Evolutionary conservation across 208 protist genomes (phyloP).

Genomic region (Pavlovales sp.): DNA sequence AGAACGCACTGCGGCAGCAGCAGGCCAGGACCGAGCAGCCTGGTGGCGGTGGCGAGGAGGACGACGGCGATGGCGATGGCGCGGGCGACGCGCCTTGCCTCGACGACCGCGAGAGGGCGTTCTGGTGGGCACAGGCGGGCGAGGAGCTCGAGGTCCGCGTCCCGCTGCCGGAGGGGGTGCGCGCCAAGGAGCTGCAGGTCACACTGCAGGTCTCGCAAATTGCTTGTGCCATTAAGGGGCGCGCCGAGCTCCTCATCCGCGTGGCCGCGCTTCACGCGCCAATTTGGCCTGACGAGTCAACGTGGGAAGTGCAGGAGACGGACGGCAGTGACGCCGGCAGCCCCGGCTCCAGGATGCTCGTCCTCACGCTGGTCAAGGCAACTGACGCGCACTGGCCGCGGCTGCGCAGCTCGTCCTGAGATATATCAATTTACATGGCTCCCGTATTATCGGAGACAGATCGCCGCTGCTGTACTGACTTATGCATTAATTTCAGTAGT

Average conservation of each 20-base stretch:
- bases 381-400: too few relatives aligned
- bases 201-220: not conserved
- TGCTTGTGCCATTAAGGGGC: not conserved
- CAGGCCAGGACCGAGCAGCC: not conserved
- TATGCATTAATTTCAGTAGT: too few relatives aligned
- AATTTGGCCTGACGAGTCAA: not conserved
- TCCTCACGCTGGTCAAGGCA: too few relatives aligned
- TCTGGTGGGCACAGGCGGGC: not conserved
- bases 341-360: too few relatives aligned
- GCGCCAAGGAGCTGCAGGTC: not conserved
- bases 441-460: too few relatives aligned
- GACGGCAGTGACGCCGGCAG: too few relatives aligned
- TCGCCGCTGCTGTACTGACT: too few relatives aligned
- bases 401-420: too few relatives aligned
- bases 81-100: too few relatives aligned
- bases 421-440: too few relatives aligned
- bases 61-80: not conserved
- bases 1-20: not conserved
- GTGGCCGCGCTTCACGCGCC: not conserved
- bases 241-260: not conserved
- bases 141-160: slow-evolving; percentile 11
- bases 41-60: not conserved
- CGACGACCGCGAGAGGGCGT: not conserved
- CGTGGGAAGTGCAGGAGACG: not conserved
- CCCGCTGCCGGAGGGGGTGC: not conserved